Conservation (phyloP, 2,329 filamentous ascomycete species). For the Microcera coccophila region DNA sequence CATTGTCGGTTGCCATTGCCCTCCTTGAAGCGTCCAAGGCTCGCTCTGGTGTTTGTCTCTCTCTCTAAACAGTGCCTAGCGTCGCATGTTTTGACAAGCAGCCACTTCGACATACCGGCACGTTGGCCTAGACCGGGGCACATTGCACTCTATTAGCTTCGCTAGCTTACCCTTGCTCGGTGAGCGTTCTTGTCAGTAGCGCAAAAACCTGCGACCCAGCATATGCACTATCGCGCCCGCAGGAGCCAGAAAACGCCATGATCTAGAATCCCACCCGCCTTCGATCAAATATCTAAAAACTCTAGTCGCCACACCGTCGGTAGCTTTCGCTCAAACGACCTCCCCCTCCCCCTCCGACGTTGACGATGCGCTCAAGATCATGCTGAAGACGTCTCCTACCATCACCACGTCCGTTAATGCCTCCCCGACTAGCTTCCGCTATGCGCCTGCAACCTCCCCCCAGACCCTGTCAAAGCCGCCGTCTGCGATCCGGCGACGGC, state of each 20-base stretch:
- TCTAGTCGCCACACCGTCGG: neutral
- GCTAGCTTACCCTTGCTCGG: conserved; percentile 26
- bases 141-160: conserved; percentile 13
- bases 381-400: conserved; percentile 57
- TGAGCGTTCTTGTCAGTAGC: conserved; percentile 32
- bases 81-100: conserved; percentile 10
- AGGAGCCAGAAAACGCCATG: conserved; percentile 25
- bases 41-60: no score
- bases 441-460: conserved; percentile 27
- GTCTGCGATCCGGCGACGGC: conserved; percentile 24
- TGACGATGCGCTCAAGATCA: conserved; percentile 51
- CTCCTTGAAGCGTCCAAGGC: no score
- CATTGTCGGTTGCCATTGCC: conserved; percentile 3
- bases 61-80: no score
- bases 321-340: neutral
- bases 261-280: conserved; percentile 15
- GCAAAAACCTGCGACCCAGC: no score
- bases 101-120: conserved; percentile 11
- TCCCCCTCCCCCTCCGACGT: neutral
- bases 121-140: no score
- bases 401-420: conserved; percentile 49
- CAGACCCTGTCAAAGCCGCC: conserved; percentile 25
- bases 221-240: no score
- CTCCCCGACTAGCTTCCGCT: conserved; percentile 46
- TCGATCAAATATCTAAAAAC: neutral